phyloP scores from a whole-genome alignment of 2,329 filamentous ascomycete genomes.

The Alternaria brassicicola region DNA sequence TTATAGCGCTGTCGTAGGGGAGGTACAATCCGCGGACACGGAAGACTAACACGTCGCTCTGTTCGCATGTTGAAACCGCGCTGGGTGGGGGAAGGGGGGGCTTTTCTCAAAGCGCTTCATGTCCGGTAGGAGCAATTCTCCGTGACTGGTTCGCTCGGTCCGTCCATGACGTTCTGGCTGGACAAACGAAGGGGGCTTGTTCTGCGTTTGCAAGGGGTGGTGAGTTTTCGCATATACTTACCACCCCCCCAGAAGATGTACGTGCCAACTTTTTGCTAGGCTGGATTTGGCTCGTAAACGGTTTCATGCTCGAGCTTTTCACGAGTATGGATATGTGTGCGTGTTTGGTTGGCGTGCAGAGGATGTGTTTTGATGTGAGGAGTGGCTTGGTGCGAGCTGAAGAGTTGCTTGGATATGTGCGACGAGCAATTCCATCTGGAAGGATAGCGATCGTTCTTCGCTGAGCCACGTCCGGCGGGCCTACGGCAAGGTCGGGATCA shows the following conservation, averaged over 20 bases:
- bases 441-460: background rate
- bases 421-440: background rate
- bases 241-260: conserved; percentile 8
- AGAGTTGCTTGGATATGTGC: background rate
- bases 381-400: background rate
- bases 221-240: conserved; percentile 13
- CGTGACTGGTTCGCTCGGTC: background rate
- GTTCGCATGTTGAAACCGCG: background rate
- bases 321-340: background rate
- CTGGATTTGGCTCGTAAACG: background rate
- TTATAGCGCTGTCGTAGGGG: too few species aligned
- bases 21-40: background rate
- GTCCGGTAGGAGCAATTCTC: background rate
- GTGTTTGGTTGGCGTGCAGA: background rate
- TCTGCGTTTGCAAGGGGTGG: background rate
- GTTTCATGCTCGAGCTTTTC: background rate
- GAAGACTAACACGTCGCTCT: background rate
- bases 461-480: background rate
- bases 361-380: too few species aligned
- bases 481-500: conserved; percentile 9
- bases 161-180: conserved; percentile 25
- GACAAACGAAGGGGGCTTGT: background rate
- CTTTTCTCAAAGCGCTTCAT: background rate
- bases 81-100: too few species aligned
- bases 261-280: conserved; percentile 14